Conservation (phyloP, 2,329 filamentous ascomycete genomes). For the Cylindrodendrum hubeiense region DNA sequence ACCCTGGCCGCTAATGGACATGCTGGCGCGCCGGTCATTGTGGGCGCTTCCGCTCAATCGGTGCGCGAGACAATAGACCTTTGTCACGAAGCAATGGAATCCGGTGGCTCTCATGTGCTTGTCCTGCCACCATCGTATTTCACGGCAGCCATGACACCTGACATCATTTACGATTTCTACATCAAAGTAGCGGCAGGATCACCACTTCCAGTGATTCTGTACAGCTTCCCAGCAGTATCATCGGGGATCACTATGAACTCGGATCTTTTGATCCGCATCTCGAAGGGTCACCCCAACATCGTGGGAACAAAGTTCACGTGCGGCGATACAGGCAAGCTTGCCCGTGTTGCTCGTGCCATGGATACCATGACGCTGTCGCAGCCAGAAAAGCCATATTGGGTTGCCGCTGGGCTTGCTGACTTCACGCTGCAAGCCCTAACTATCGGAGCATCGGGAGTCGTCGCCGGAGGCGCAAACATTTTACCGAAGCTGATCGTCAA, state of each 20-base stretch:
- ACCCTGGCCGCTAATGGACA: conserved; percentile 70
- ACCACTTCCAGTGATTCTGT: conserved; percentile 70
- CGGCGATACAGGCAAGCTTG: conserved; percentile 73
- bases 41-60: conserved; percentile 77
- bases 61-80: conserved; percentile 76
- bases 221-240: conserved; percentile 73
- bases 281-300: conserved; percentile 64
- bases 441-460: conserved; percentile 77
- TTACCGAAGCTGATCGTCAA: conserved; percentile 73
- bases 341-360: conserved; percentile 60
- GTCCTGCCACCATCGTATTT: conserved; percentile 79
- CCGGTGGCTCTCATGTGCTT: conserved; percentile 75
- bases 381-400: conserved; percentile 62
- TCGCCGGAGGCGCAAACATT: conserved; percentile 79
- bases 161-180: conserved; percentile 72
- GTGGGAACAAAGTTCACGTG: conserved; percentile 73
- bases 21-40: conserved; percentile 71
- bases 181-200: conserved; percentile 67
- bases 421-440: conserved; percentile 43
- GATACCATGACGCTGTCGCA: conserved; percentile 15
- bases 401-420: neutral
- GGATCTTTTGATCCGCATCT: conserved; percentile 65
- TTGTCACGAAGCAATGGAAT: conserved; percentile 71
- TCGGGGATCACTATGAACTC: conserved; percentile 70
- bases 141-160: conserved; percentile 67